phyloP scores from a whole-genome alignment of 768 basidiomycete genomes.

The Cystofilobasidium macerans region DNA sequence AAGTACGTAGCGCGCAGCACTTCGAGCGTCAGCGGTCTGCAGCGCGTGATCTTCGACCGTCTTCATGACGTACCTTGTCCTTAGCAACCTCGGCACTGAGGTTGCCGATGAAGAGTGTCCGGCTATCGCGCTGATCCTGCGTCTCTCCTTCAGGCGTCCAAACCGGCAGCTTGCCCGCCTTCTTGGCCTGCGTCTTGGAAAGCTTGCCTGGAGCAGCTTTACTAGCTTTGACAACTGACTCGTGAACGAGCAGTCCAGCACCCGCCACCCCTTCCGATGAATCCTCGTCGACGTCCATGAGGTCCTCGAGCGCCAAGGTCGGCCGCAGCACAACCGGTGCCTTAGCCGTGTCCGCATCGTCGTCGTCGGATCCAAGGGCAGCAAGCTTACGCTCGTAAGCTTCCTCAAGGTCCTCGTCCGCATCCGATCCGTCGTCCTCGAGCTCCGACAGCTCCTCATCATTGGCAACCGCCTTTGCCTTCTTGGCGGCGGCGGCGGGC shows the following conservation, averaged over 20 bases:
- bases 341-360: slow-evolving; percentile 27
- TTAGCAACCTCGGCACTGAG: slow-evolving; percentile 64
- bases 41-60: too few species aligned
- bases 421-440: slow-evolving; percentile 25
- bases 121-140: slow-evolving; percentile 55
- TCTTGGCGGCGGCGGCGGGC: not conserved
- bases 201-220: slow-evolving; percentile 7
- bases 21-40: too few species aligned
- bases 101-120: slow-evolving; percentile 90
- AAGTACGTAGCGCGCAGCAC: not conserved
- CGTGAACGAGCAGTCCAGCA: slow-evolving; percentile 30
- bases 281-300: slow-evolving; percentile 39
- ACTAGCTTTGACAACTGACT: slow-evolving; percentile 8
- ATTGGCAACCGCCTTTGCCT: not conserved
- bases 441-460: slow-evolving; percentile 11
- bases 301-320: slow-evolving; percentile 14
- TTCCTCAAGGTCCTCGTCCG: slow-evolving; percentile 25
- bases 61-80: slow-evolving; percentile 59
- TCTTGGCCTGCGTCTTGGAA: slow-evolving; percentile 13
- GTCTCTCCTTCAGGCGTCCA: slow-evolving; percentile 61
- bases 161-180: slow-evolving; percentile 37
- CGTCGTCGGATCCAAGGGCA: slow-evolving; percentile 28
- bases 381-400: slow-evolving; percentile 27
- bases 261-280: slow-evolving; percentile 57
- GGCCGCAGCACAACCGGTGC: not conserved